These are phyloP conservation scores for Stenocarpella maydis DNA, from an alignment of 2,329 filamentous ascomycete species.

Conservation along the genomic window DNA sequence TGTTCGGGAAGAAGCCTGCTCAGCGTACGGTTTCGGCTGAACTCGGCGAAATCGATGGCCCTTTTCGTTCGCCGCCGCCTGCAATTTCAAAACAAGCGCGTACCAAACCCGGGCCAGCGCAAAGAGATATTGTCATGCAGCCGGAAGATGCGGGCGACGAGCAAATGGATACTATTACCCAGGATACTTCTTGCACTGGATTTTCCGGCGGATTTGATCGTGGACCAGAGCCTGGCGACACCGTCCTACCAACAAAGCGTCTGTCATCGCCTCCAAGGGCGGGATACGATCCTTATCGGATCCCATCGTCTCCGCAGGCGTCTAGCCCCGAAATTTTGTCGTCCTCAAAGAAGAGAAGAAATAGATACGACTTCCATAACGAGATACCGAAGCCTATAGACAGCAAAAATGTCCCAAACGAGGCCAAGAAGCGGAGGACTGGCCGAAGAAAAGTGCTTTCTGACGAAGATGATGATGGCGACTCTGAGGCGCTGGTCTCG, in stretches of 20 bases:
- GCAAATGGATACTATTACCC: background rate
- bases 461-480: constrained; percentile 30
- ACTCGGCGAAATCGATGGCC: constrained; percentile 25
- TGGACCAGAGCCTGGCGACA: background rate
- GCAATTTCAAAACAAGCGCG: background rate
- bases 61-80: background rate
- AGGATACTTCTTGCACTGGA: background rate
- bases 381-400: background rate
- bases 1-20: background rate
- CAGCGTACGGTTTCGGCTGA: constrained; percentile 8
- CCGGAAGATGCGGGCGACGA: background rate
- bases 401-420: background rate
- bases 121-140: background rate
- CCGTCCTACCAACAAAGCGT: background rate
- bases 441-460: constrained; percentile 18
- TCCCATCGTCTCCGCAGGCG: constrained; percentile 25
- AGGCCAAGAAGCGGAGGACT: background rate
- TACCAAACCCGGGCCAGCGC: background rate
- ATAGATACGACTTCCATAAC: background rate
- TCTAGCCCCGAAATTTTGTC: background rate
- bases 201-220: background rate
- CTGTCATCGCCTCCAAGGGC: background rate
- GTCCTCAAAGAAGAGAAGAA: too few species aligned
- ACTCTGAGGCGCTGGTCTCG: background rate
- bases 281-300: constrained; percentile 14